Evolutionary conservation across 768 basidiomycete genomes (phyloP).

Genomic region (Leucosporidium scottii): DNA sequence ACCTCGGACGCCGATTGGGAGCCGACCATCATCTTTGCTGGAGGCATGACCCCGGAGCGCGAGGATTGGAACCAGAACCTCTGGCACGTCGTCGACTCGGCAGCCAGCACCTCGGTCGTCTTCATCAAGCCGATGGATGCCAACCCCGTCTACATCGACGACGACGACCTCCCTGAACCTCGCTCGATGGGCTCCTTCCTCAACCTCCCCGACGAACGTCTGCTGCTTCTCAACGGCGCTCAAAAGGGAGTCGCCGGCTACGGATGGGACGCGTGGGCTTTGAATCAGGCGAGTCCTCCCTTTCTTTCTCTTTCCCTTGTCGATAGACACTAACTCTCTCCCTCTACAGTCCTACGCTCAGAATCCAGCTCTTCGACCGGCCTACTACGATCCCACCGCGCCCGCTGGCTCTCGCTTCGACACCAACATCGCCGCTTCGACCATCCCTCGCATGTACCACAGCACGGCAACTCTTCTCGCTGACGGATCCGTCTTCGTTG

Average conservation of each 20-base stretch:
- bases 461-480: slow-evolving; percentile 78
- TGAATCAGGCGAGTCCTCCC: slow-evolving; percentile 2
- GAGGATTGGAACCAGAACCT: slow-evolving; percentile 39
- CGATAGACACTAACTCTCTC: slow-evolving; percentile 35
- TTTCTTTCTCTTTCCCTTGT: neutral
- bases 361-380: slow-evolving; percentile 69
- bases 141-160: slow-evolving; percentile 52
- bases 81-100: slow-evolving; percentile 26
- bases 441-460: slow-evolving; percentile 77
- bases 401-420: slow-evolving; percentile 65
- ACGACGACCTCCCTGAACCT: slow-evolving; percentile 68
- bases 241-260: slow-evolving; percentile 28
- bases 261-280: slow-evolving; percentile 54
- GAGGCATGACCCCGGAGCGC: slow-evolving; percentile 70
- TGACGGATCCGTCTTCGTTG: slow-evolving; percentile 69
- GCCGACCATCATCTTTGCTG: slow-evolving; percentile 79
- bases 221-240: slow-evolving; percentile 3
- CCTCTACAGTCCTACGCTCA: slow-evolving; percentile 55
- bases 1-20: slow-evolving; percentile 60
- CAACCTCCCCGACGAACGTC: slow-evolving; percentile 9
- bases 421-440: slow-evolving; percentile 7
- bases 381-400: slow-evolving; percentile 65
- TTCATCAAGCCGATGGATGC: slow-evolving; percentile 73
- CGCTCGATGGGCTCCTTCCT: slow-evolving; percentile 49
- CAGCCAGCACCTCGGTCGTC: slow-evolving; percentile 55